Percentiles rank a stretch among this genome's conserved stretches.
Evolutionary conservation across 495 filamentous ascomycete species (phyloP).

Genomic region (Pyrenopolyporus hunteri): DNA sequence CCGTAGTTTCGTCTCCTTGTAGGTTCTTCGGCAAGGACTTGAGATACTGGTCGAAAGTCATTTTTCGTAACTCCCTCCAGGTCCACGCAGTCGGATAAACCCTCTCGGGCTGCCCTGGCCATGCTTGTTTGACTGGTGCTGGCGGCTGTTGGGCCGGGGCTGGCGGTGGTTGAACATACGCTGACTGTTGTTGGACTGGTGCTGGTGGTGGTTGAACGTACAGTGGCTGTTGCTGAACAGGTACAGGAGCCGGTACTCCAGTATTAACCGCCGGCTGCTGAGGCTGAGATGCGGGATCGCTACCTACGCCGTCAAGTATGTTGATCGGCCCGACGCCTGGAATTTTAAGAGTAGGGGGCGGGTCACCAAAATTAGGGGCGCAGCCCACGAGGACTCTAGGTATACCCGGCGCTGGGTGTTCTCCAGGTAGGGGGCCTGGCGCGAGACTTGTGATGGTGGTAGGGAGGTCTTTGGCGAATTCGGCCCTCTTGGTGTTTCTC

Average conservation of each 20-base stretch:
- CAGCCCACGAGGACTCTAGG: constrained; percentile 28
- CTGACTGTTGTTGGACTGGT: too few relatives aligned
- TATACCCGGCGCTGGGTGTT: constrained; percentile 4
- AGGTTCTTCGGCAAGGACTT: background rate
- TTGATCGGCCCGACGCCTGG: background rate
- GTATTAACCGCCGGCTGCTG: too few relatives aligned
- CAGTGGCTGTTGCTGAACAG: too few relatives aligned
- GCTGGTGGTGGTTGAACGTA: too few relatives aligned
- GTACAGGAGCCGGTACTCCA: too few relatives aligned
- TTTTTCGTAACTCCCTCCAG: background rate
- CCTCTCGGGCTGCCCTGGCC: background rate
- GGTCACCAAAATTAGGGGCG: background rate
- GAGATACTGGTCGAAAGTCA: background rate
- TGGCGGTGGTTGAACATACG: too few relatives aligned
- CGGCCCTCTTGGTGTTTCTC: constrained; percentile 9
- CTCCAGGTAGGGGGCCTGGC: constrained; percentile 24
- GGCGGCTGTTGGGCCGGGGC: background rate
- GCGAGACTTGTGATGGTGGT: constrained; percentile 8
- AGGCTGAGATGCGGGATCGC: too few relatives aligned
- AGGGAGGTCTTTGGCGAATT: constrained; percentile 15
- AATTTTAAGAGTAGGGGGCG: background rate
- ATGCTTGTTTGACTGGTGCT: background rate
- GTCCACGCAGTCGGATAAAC: background rate
- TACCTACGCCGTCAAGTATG: too few relatives aligned
- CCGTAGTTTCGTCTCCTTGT: background rate